A percentile compares a stretch with the other conserved stretches of the same genome.
Conservation (phyloP, 2,329 filamentous ascomycete genomes). For the Fusarium sp. region DNA sequence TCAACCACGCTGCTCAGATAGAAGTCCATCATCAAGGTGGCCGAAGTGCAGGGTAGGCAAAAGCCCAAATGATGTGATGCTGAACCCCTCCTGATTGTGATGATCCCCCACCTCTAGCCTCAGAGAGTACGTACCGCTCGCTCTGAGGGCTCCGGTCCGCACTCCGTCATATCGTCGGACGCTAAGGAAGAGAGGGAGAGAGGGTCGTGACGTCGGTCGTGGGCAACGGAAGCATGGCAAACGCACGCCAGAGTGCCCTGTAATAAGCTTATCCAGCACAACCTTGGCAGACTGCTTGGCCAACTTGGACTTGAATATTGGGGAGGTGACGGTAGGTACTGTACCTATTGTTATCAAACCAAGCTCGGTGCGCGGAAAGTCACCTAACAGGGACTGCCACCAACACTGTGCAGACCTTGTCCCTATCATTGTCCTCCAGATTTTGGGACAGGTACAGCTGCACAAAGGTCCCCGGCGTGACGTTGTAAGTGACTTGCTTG, state of each 20-base stretch:
- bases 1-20: not conserved
- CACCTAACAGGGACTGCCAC: not conserved
- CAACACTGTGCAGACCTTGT: not conserved
- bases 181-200: not conserved
- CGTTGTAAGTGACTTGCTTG: not conserved
- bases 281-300: slow-evolving; percentile 14
- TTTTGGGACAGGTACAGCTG: not conserved
- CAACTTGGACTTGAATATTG: not conserved
- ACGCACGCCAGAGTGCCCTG: slow-evolving; percentile 7
- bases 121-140: not conserved
- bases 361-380: not conserved
- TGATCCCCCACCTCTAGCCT: slow-evolving; percentile 38
- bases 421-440: not conserved
- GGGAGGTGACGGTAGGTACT: not conserved
- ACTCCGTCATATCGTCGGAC: not conserved
- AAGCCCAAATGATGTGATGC: not conserved
- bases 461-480: not conserved
- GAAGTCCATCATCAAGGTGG: not conserved
- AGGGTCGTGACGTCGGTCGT: slow-evolving; percentile 28
- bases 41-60: slow-evolving; percentile 15
- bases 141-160: not conserved
- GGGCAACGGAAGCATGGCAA: slow-evolving; percentile 6
- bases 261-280: slow-evolving; percentile 37
- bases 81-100: slow-evolving; percentile 31
- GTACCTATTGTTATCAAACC: not conserved